Percentiles rank a stretch among this genome's conserved stretches.
phyloP scores from a whole-genome alignment of 1,139 yeast genomes.

The Arxiozyma heterogenica region DNA sequence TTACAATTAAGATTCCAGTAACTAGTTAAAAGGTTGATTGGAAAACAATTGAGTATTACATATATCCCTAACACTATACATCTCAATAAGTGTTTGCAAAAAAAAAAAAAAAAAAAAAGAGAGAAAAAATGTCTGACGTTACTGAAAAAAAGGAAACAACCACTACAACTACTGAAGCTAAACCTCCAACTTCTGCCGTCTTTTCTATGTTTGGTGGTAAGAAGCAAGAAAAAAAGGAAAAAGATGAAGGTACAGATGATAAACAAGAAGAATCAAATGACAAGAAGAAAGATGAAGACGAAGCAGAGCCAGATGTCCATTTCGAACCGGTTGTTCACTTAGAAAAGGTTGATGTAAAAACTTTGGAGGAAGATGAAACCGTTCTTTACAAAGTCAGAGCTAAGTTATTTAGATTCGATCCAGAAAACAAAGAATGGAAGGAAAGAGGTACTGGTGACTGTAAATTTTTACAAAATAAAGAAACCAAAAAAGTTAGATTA shows the following conservation, averaged over 20 bases:
- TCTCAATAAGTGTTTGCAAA: not conserved
- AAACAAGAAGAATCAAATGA: constrained; percentile 31
- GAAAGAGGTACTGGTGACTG: constrained; percentile 99
- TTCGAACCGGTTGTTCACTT: constrained; percentile 93
- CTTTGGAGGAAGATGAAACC: constrained; percentile 94
- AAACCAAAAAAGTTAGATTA: constrained; percentile 70
- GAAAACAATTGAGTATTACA: not conserved
- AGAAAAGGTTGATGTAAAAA: constrained; percentile 92
- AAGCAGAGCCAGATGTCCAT: constrained; percentile 85
- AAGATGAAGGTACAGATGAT: constrained; percentile 11
- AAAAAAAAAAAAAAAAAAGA: no score
- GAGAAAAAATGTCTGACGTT: constrained; percentile 26
- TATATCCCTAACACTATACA: not conserved
- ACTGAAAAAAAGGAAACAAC: constrained; percentile 8
- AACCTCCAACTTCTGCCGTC: constrained; percentile 64
- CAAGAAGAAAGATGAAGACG: constrained; percentile 42
- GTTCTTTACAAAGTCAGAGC: constrained; percentile 85
- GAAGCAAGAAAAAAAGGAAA: constrained; percentile 43
- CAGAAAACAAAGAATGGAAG: constrained; percentile 88
- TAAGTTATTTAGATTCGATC: constrained; percentile 83
- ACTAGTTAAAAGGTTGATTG: no score
- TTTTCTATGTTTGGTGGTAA: constrained; percentile 89
- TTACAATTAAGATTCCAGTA: not conserved
- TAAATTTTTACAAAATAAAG: constrained; percentile 84
- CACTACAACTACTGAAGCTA: constrained; percentile 13